phyloP scores from a whole-genome alignment of 2,329 filamentous ascomycete species.

The Alternaria tenuissima region DNA sequence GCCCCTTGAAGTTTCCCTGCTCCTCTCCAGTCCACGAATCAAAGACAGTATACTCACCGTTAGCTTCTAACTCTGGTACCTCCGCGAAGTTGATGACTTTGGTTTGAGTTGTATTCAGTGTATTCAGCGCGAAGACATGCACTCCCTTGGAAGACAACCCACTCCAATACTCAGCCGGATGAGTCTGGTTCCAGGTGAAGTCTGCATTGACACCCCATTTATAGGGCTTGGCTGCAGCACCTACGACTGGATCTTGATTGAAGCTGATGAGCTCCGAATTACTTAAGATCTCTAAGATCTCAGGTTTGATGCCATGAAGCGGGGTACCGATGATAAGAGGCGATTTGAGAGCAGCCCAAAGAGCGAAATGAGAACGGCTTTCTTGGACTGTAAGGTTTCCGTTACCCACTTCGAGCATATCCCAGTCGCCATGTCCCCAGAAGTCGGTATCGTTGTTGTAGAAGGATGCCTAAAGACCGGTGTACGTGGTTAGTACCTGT shows the following conservation, averaged over 20 bases:
- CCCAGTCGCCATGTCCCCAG: conserved; percentile 36
- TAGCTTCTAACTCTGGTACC: conserved; percentile 28
- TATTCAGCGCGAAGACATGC: conserved; percentile 40
- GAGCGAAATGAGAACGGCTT: conserved; percentile 49
- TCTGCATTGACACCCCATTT: conserved; percentile 61
- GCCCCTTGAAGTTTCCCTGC: conserved; percentile 7
- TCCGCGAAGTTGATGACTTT: conserved; percentile 30
- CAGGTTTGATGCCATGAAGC: conserved; percentile 47
- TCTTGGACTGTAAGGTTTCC: conserved; percentile 41
- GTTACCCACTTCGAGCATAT: conserved; percentile 52
- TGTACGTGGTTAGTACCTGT: background rate
- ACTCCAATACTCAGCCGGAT: conserved; percentile 42
- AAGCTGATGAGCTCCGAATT: conserved; percentile 55
- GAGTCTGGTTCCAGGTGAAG: conserved; percentile 57
- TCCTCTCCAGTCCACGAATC: conserved; percentile 32
- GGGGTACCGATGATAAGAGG: conserved; percentile 56
- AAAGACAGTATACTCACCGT: conserved; percentile 21
- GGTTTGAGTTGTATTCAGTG: conserved; percentile 18
- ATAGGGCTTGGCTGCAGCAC: conserved; percentile 51
- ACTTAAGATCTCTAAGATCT: conserved; percentile 52
- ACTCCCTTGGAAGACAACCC: conserved; percentile 32
- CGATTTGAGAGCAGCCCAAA: conserved; percentile 54
- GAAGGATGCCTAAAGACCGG: conserved; percentile 18
- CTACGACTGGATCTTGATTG: conserved; percentile 56
- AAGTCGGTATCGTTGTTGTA: conserved; percentile 29